Base-by-base conservation (phyloP, 768 basidiomycete species). In the Rhodotorula diobovata region DNA sequence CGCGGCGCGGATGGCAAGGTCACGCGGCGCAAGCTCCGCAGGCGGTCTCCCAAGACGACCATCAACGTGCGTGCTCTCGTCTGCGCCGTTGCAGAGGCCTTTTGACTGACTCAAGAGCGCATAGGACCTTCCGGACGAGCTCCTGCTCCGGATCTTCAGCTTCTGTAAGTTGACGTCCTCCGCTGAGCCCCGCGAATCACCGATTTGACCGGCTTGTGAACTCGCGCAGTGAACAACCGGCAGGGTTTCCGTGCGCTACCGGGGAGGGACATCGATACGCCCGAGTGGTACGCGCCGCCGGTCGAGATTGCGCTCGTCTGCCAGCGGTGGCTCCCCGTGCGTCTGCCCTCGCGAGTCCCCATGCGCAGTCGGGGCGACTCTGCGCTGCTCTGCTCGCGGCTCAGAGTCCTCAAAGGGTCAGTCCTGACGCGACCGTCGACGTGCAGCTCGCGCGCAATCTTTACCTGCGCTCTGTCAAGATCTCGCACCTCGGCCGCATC, bases 51-150 rank as follows among this genome's bases (percentile, higher is more conserved):
- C 1, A 43, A 5, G 41, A 56, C 54, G 30, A 53, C 54, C 6
- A 64, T 64, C 41, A 56, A 64, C 34, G 63, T 64, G 28, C 53
- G 54, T 28, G 5, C 25, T 28, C 20, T 20, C 10, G 28, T 21
- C 21, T 53, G 20, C 21, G 2, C 21, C 12, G 14, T 14, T 15
- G n/a, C n/a, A 11, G 12, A 11, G 12, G 14, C 10, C 5, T 2
- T n/a, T 14, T 14, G n/a, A 50, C 48, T 25, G 1, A 14, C 2
- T 15, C 9, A 4, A n/a, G n/a, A n/a, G 12, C 23, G 1, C 23
- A 14, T 16, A 70, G 56, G 70, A 63, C 34, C 46, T 71, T 0
- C 70, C 70, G 4, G 65, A 71, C 61, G 70, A 71, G 41, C 61
- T 71, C 1, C 41, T 71, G 20, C 55, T 63, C 21, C 55, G 57